Evolutionary conservation across 2,329 filamentous ascomycete genomes (phyloP).

Genomic region (Neonectria neomacrospora): DNA sequence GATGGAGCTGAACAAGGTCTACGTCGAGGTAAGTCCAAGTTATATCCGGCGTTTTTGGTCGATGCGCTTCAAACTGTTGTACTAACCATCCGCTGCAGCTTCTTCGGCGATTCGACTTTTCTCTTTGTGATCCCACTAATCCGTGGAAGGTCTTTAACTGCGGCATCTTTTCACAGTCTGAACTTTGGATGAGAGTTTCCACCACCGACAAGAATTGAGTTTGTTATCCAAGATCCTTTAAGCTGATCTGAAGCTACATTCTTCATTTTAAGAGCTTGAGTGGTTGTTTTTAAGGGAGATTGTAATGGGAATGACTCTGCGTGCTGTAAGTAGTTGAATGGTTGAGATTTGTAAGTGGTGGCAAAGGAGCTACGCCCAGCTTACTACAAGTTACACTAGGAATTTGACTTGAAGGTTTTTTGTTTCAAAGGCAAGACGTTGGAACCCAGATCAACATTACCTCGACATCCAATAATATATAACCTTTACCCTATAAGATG

Average conservation of each 20-base stretch:
- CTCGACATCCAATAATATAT: no score
- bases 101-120: slow-evolving; percentile 47
- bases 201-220: not conserved
- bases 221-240: not conserved
- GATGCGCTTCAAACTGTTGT: not conserved
- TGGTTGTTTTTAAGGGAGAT: no score
- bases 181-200: slow-evolving; percentile 41
- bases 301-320: no score
- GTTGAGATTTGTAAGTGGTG: no score
- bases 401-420: no score
- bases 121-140: slow-evolving; percentile 45
- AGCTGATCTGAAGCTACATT: not conserved
- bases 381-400: no score
- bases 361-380: no score
- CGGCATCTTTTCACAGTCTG: slow-evolving; percentile 47
- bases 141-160: slow-evolving; percentile 48
- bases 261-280: not conserved
- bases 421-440: no score
- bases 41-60: accelerated
- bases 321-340: not conserved
- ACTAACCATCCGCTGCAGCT: slow-evolving; percentile 36
- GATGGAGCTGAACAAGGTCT: slow-evolving; percentile 54
- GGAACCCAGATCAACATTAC: no score
- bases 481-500: no score
- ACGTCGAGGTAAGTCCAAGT: slow-evolving; percentile 53